phyloP scores from a whole-genome alignment of 371 early-diverging fungal species.

The Mucor circinelloides region DNA sequence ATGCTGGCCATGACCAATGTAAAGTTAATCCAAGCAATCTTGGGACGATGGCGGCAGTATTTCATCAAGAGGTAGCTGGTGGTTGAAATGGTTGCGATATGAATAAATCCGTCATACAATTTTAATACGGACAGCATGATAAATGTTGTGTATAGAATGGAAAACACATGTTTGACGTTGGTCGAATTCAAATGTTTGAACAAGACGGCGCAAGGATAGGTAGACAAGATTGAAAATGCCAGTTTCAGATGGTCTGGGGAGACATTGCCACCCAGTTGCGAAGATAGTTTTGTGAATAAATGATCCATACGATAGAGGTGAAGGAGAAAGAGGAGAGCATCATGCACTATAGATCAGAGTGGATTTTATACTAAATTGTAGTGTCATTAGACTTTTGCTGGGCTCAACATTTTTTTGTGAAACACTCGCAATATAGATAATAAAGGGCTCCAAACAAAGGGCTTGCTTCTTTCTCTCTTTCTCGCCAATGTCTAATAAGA shows the following conservation, averaged over 20 bases:
- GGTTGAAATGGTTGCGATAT: constrained; percentile 60
- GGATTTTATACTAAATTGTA: background rate
- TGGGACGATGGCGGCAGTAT: constrained; percentile 30
- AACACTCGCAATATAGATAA: background rate
- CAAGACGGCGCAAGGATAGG: constrained; percentile 58
- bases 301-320: constrained; percentile 19
- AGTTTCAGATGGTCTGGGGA: constrained; percentile 61
- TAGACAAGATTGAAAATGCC: constrained; percentile 52
- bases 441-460: background rate
- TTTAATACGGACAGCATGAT: constrained; percentile 65
- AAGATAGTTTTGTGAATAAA: constrained; percentile 23
- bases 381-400: background rate
- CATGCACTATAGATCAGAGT: background rate
- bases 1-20: constrained; percentile 75
- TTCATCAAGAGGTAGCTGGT: constrained; percentile 62
- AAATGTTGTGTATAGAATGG: constrained; percentile 62
- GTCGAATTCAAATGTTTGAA: constrained; percentile 52
- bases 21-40: constrained; percentile 71
- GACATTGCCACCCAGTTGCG: constrained; percentile 24
- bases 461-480: background rate
- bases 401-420: background rate
- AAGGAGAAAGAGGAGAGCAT: background rate
- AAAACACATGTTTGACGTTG: constrained; percentile 71
- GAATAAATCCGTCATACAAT: constrained; percentile 62
- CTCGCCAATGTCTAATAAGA: constrained; percentile 12